A percentile compares a stretch with the other conserved stretches of the same genome.
These are phyloP conservation scores for Crepidotus variabilis DNA, from an alignment of 768 basidiomycete species.

Conservation along the genomic window DNA sequence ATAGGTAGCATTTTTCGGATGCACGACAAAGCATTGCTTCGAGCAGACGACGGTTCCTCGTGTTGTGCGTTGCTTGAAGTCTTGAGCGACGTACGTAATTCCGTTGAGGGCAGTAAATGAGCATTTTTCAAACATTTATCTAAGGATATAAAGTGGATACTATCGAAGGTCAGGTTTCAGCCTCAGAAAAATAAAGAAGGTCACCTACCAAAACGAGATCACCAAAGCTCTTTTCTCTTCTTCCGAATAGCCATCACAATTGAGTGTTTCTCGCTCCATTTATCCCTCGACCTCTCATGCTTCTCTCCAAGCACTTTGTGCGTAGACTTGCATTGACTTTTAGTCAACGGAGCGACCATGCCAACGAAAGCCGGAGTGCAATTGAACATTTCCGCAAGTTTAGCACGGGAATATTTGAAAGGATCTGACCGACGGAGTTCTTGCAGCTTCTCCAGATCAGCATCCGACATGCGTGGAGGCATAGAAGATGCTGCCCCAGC, in stretches of 20 bases:
- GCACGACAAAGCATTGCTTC: too few relatives aligned
- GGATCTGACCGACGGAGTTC: constrained; percentile 58
- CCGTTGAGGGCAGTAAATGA: background rate
- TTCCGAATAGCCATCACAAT: constrained; percentile 58
- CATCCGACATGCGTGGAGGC: constrained; percentile 43
- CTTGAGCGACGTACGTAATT: background rate
- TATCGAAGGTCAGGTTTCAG: background rate
- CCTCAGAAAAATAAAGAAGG: background rate
- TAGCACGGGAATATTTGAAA: constrained; percentile 51
- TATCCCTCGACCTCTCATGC: constrained; percentile 43
- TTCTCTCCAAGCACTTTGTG: constrained; percentile 39
- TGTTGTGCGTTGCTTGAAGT: too few relatives aligned
- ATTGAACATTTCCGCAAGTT: constrained; percentile 73
- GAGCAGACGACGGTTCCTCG: too few relatives aligned
- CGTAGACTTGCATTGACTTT: constrained; percentile 40
- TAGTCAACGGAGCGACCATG: constrained; percentile 58
- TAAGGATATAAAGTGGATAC: constrained; percentile 28
- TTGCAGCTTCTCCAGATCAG: constrained; percentile 53
- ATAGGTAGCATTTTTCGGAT: constrained; percentile 15
- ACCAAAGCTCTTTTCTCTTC: constrained; percentile 76
- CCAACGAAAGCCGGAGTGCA: constrained; percentile 69
- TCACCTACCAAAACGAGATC: constrained; percentile 14
- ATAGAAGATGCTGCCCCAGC: constrained; percentile 19
- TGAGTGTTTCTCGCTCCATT: constrained; percentile 71
- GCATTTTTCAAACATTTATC: background rate